Evolutionary conservation across 257 asterid genomes (phyloP), one percentile per base, ranked within the genome.

Genomic region (Lantana camara): DNA sequence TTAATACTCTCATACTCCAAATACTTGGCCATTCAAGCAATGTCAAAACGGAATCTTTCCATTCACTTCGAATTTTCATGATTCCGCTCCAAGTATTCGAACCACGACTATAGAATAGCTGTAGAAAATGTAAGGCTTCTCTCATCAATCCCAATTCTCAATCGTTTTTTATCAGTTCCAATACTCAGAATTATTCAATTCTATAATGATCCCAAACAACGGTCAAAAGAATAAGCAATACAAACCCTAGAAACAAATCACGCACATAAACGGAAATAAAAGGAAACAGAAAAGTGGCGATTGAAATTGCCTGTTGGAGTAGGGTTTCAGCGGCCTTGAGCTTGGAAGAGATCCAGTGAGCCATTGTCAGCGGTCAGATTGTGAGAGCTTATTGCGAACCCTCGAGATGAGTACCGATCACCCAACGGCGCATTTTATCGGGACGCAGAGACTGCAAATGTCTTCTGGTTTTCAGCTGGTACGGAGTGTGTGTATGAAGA

Each of bases 331-430:
- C 96, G 63, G 88, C 96, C 81, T 81, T 94, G 85, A 94, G 97
- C 88, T 88, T 94, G 75, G 97, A 85, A 59, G 99, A 87, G 89
- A 93, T 90, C 99, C 99, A 93, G 68, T 87, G 79, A 73, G 99
- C 95, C 99, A 93, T 93, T 57, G 71, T 20, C 3, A 30, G 35
- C 59, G 75, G 71, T 68, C 30, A 20, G 65, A 63, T 68, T 61
- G 62, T 45, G 30, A n/a, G 72, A 62, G 60, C 41, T 24, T 66
- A n/a, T 5, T 56, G 14, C 52, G 68, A 46, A n/a, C n/a, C n/a
- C n/a, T 17, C 16, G 51, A 24, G 74, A 66, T 66, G 44, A 66
- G 68, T 12, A 37, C 1, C 11, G 66, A 19, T 49, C 70, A 54
- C 44, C 1, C 7, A n/a, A 29, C 9, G 46, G 71, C 71, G 73